Conservation (phyloP, 1,284 basidiomycete species). For the Trichosporon sp. region DNA sequence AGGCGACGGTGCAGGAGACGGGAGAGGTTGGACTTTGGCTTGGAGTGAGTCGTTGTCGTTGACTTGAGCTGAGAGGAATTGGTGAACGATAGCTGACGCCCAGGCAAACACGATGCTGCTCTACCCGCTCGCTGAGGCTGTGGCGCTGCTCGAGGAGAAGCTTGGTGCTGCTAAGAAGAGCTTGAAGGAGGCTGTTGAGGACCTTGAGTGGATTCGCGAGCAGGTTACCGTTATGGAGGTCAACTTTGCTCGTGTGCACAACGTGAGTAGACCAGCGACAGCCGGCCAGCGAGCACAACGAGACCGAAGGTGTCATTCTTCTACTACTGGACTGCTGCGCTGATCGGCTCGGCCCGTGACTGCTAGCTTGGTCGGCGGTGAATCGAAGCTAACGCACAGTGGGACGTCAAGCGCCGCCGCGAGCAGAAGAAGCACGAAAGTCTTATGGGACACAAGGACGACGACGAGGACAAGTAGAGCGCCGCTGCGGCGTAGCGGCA, state of each 20-base stretch:
- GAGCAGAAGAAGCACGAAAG: slow-evolving; percentile 7
- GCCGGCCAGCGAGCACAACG: too few species aligned
- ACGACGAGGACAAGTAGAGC: slow-evolving; percentile 4
- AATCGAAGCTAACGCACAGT: slow-evolving; percentile 22
- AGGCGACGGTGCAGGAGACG: slow-evolving; percentile 78
- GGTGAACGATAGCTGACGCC: neutral
- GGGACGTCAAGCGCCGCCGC: slow-evolving; percentile 46
- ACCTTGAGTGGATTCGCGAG: slow-evolving; percentile 88
- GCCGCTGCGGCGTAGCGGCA: neutral
- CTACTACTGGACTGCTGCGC: too few species aligned
- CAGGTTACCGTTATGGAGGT: slow-evolving; percentile 96
- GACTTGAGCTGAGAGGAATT: too few species aligned
- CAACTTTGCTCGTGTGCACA: slow-evolving; percentile 92
- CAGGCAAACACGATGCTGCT: slow-evolving; percentile 98
- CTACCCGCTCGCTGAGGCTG: slow-evolving; percentile 79
- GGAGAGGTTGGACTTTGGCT: slow-evolving; percentile 93
- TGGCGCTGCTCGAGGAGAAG: slow-evolving; percentile 69
- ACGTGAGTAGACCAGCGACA: slow-evolving; percentile 47
- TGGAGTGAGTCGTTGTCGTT: slow-evolving; percentile 64
- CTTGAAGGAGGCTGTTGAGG: slow-evolving; percentile 68
- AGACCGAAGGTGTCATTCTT: too few species aligned
- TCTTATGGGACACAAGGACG: neutral
- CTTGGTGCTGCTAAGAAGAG: slow-evolving; percentile 67
- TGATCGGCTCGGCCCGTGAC: too few species aligned
- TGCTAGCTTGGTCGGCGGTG: neutral